phyloP scores from a whole-genome alignment of 306 rosid genomes.

The Casuarina equisetifolia region DNA sequence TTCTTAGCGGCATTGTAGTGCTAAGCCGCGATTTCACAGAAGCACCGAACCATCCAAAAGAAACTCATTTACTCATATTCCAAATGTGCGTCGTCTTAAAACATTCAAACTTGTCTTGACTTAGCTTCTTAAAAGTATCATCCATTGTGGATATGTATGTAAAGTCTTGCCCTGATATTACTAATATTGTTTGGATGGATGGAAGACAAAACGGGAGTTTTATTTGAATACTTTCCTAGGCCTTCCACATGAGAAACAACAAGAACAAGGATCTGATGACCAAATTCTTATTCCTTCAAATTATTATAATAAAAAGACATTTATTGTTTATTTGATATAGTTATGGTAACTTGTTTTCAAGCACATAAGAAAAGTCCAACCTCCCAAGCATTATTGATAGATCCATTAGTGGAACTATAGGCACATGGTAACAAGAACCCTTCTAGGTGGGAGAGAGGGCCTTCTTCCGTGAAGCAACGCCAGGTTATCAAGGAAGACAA shows the following conservation, averaged over 20 bases:
- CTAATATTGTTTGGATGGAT: no score
- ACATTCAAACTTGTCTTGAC: background rate
- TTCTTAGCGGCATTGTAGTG: constrained; percentile 64
- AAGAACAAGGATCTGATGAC: no score
- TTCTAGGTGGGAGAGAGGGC: constrained; percentile 89
- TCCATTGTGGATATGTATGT: background rate
- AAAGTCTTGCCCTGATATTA: background rate
- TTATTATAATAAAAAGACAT: no score
- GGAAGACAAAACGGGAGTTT: no score
- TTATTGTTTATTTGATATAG: no score
- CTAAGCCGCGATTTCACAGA: constrained; percentile 74
- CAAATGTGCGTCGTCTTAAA: constrained; percentile 38
- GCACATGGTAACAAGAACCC: constrained; percentile 67
- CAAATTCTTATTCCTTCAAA: no score
- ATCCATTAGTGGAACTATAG: constrained; percentile 34
- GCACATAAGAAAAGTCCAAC: no score
- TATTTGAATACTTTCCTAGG: no score
- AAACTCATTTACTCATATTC: constrained; percentile 51
- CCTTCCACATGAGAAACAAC: no score
- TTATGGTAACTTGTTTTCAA: no score
- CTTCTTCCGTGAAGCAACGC: constrained; percentile 91
- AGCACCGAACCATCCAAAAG: constrained; percentile 38
- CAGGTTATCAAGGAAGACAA: constrained; percentile 70
- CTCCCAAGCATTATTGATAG: background rate
- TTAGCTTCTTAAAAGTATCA: background rate